Conservation (phyloP, 2,329 filamentous ascomycete species). For the Pseudogymnoascus sp. region DNA sequence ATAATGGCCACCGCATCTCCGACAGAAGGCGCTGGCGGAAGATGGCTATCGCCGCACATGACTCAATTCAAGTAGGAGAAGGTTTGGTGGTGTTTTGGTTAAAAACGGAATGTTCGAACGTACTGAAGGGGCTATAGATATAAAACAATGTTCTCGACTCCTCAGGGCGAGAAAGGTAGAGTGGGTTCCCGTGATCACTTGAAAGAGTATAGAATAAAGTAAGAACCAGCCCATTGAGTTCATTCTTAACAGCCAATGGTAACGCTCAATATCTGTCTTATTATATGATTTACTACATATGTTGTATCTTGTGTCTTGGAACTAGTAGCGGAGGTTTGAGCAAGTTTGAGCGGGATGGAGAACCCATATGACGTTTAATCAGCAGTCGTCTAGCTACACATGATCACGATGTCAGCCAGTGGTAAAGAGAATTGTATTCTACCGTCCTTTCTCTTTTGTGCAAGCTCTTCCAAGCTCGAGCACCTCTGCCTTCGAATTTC, state of each 20-base stretch:
- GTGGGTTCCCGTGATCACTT: not conserved
- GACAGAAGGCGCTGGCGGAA: slow-evolving; percentile 6
- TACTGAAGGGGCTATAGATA: not conserved
- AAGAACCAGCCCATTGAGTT: not conserved
- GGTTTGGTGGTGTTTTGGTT: too few species aligned
- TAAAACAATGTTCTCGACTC: not conserved
- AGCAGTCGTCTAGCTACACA: not conserved
- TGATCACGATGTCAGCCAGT: not conserved
- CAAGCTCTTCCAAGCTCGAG: not conserved
- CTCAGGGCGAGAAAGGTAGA: not conserved
- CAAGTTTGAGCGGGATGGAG: slow-evolving; percentile 5
- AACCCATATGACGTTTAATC: not conserved
- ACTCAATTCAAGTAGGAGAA: not conserved
- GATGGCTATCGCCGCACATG: slow-evolving; percentile 8
- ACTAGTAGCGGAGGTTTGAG: not conserved
- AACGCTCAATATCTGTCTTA: not conserved
- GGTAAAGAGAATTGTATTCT: not conserved
- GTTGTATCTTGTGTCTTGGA: not conserved
- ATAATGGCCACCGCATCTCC: slow-evolving; percentile 5
- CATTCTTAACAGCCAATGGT: not conserved
- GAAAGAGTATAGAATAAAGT: not conserved
- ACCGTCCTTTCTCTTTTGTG: not conserved
- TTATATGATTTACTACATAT: not conserved
- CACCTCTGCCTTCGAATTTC: not conserved
- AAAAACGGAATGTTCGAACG: not conserved